Base-by-base conservation (phyloP, 176 grass and related monocot species). In the Oryza glaberrima region DNA sequence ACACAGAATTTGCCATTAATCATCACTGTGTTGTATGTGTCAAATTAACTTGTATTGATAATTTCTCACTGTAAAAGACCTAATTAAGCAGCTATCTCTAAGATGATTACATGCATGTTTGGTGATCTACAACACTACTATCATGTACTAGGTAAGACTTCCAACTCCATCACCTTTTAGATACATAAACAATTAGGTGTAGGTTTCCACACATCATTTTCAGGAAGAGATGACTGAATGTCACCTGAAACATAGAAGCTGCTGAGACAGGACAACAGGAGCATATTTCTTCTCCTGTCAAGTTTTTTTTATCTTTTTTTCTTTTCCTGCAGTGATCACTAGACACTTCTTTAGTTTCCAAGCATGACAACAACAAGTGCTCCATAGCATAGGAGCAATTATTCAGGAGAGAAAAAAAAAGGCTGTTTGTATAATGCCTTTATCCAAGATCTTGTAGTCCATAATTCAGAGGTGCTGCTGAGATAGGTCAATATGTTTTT, bases 291-390 rank as follows among this genome's bases (percentile, higher is more conserved):
- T 2, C 90, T 47, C 32, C 14, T 79, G 4, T 51, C 84, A 14
- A 90, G 20, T 30, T 73, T 68, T 52, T 87, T 87, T 0, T 73
- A n/a, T 11, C 79, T 15, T 92, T 77, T 14, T n/a, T 11, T 36
- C 3, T 82, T 15, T 92, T 41, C 40, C 81, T 17, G 87, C 80
- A 2, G 82, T 79, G 67, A 92, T 87, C 69, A 92, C 88, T 2
- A 94, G 71, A 68, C 89, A 92, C 69, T 40, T 66, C 65, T 49
- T 84, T 91, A 17, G 5, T 54, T 16, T 54, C 15, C 51, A 54
- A 54, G 51, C 51, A 17, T 54, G 16, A 19, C 51, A 54, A 49
- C 47, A 48, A 48, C 2, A 49, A 49, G 47, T 49, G 47, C 47
- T 49, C 47, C 3, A 49, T 49, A 49, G 13, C 47, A 49, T 15